Conservation (phyloP, 305 asterid genomes). For the Withania somnifera region DNA sequence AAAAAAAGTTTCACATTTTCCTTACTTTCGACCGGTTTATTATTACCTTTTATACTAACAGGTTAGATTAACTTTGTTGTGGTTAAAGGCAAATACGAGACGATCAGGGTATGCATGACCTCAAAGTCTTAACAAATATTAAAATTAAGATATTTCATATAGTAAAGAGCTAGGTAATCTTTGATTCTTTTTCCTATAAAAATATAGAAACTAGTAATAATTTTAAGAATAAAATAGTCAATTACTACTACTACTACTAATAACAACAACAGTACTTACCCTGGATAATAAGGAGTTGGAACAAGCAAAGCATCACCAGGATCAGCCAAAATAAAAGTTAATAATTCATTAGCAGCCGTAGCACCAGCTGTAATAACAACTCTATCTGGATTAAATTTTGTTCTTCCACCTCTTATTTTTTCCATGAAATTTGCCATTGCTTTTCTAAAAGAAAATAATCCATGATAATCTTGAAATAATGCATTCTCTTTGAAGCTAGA, state of each 20-base stretch:
- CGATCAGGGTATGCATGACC: too few relatives aligned
- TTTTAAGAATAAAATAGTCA: not conserved
- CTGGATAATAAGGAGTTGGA: constrained; percentile 94
- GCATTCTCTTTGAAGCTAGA: constrained; percentile 75
- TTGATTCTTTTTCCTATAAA: not conserved
- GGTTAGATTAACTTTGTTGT: not conserved
- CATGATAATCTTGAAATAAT: constrained; percentile 82
- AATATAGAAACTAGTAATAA: not conserved
- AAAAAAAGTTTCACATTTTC: not conserved
- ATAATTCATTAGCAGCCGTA: constrained; percentile 81
- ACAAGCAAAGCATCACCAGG: constrained; percentile 79
- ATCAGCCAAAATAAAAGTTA: constrained; percentile 72
- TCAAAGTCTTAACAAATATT: too few relatives aligned
- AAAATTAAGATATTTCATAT: not conserved
- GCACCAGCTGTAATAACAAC: constrained; percentile 90
- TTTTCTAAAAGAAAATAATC: constrained; percentile 52
- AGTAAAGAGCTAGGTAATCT: not conserved
- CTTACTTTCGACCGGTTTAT: not conserved
- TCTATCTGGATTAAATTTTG: constrained; percentile 62
- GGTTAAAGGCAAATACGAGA: not conserved
- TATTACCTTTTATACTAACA: not conserved
- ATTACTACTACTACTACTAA: not conserved
- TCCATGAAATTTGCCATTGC: constrained; percentile 94
- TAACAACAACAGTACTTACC: constrained; percentile 23
- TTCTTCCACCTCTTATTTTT: constrained; percentile 73